phyloP scores from a whole-genome alignment of 2,329 filamentous ascomycete genomes.

The Cladophialophora immunda region DNA sequence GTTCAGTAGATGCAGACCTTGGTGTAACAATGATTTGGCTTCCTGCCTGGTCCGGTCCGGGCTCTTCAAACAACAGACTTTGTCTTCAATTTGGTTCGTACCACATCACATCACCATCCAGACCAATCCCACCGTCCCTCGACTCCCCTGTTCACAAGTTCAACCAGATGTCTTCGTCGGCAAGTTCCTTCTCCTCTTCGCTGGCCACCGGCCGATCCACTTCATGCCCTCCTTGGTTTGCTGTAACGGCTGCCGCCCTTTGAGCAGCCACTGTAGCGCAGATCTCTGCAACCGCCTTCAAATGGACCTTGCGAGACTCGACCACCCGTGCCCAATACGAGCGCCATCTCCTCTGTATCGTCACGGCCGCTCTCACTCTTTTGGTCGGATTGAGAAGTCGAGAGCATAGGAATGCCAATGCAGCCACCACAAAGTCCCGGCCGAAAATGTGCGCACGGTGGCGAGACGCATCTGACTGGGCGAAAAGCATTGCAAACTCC shows the following conservation, averaged over 20 bases:
- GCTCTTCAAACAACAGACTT: neutral
- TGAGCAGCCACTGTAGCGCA: conserved; percentile 29
- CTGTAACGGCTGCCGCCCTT: neutral
- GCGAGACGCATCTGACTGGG: conserved; percentile 2
- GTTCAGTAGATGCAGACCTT: neutral
- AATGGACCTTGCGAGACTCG: conserved; percentile 43
- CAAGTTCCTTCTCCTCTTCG: neutral
- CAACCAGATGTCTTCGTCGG: conserved; percentile 36
- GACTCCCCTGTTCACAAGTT: conserved; percentile 22
- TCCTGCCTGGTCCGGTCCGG: neutral
- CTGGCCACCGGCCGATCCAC: neutral
- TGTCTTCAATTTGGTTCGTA: neutral
- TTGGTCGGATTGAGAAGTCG: conserved; percentile 63
- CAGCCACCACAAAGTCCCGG: conserved; percentile 63
- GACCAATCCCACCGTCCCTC: neutral
- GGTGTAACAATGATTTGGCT: neutral
- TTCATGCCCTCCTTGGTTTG: neutral
- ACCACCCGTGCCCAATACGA: conserved; percentile 30
- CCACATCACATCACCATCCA: neutral
- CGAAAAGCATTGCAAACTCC: conserved; percentile 39
- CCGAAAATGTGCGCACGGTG: conserved; percentile 56
- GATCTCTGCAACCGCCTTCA: conserved; percentile 53
- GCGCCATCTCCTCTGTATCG: conserved; percentile 64
- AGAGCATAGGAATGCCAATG: conserved; percentile 68
- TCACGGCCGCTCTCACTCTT: conserved; percentile 59